Evolutionary conservation across 2,329 filamentous ascomycete species (phyloP).

Genomic region (Microcyclosporella mali): DNA sequence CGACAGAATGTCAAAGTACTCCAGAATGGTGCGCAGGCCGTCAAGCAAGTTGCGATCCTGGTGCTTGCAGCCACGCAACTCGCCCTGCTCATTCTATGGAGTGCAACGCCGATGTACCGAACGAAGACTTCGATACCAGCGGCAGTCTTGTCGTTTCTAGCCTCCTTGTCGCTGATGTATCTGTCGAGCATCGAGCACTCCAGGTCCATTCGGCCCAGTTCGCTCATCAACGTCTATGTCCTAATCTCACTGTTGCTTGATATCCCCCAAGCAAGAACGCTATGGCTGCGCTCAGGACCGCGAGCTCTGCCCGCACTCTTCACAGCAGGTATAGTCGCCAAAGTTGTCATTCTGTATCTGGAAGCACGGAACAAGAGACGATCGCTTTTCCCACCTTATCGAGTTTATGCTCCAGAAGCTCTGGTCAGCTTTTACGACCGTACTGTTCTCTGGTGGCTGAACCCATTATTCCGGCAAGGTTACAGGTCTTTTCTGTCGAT

Average conservation of each 20-base stretch:
- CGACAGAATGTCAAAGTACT: conserved; percentile 15
- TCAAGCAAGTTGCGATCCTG: conserved; percentile 14
- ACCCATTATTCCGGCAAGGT: conserved; percentile 28
- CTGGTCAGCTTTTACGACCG: conserved; percentile 24
- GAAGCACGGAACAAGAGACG: conserved; percentile 18
- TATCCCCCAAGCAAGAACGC: conserved; percentile 18
- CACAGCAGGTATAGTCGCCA: conserved; percentile 12
- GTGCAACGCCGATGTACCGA: conserved; percentile 8
- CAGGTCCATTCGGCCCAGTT: conserved; percentile 13
- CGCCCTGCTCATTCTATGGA: conserved; percentile 15
- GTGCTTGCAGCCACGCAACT: conserved; percentile 14
- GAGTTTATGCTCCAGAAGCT: conserved; percentile 16
- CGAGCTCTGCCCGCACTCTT: conserved; percentile 12
- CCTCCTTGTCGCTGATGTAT: conserved; percentile 15
- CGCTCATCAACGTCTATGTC: conserved; percentile 18
- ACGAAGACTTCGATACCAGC: conserved; percentile 16
- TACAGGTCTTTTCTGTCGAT: conserved; percentile 20
- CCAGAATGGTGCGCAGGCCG: conserved; percentile 6
- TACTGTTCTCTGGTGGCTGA: conserved; percentile 35
- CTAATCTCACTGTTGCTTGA: conserved; percentile 17
- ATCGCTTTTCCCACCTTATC: conserved; percentile 13
- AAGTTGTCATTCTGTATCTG: conserved; percentile 16
- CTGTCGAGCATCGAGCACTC: conserved; percentile 17
- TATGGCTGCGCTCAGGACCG: conserved; percentile 15
- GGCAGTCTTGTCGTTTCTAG: conserved; percentile 13